These are phyloP conservation scores for Schizophyllum amplum DNA, from an alignment of 1,284 basidiomycete species.

Conservation along the genomic window DNA sequence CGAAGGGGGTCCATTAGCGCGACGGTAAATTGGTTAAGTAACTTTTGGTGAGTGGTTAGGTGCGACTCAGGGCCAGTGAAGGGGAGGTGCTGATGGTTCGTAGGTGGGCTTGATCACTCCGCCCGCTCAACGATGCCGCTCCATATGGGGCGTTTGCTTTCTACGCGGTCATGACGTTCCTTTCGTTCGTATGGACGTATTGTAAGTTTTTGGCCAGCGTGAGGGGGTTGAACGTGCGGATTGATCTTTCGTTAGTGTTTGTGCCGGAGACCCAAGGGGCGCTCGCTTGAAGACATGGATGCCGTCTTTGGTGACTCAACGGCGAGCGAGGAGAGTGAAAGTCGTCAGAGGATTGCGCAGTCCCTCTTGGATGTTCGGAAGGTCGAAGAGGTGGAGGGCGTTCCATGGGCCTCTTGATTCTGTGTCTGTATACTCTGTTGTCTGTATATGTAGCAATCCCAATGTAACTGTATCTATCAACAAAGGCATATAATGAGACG, in stretches of 20 bases:
- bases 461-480: too few species aligned
- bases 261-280: slow-evolving; percentile 64
- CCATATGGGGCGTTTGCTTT: not conserved
- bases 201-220: too few species aligned
- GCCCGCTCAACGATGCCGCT: not conserved
- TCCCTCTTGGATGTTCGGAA: not conserved
- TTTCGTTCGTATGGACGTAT: not conserved
- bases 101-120: not conserved
- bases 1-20: slow-evolving; percentile 62
- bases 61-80: not conserved
- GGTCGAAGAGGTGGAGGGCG: slow-evolving; percentile 38
- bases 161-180: not conserved
- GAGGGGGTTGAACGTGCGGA: too few species aligned
- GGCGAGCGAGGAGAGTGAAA: not conserved
- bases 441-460: too few species aligned
- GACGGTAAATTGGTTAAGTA: slow-evolving; percentile 50
- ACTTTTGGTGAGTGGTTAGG: slow-evolving; percentile 27
- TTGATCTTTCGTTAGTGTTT: not conserved
- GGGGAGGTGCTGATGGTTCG: not conserved
- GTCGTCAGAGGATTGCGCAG: not conserved
- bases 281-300: slow-evolving; percentile 61
- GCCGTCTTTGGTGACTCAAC: slow-evolving; percentile 47
- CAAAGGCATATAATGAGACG: too few species aligned
- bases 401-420: too few species aligned
- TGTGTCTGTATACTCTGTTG: too few species aligned